These are phyloP conservation scores for Murraya koenigii DNA, from an alignment of 345 rosid species.

Conservation along the genomic window DNA sequence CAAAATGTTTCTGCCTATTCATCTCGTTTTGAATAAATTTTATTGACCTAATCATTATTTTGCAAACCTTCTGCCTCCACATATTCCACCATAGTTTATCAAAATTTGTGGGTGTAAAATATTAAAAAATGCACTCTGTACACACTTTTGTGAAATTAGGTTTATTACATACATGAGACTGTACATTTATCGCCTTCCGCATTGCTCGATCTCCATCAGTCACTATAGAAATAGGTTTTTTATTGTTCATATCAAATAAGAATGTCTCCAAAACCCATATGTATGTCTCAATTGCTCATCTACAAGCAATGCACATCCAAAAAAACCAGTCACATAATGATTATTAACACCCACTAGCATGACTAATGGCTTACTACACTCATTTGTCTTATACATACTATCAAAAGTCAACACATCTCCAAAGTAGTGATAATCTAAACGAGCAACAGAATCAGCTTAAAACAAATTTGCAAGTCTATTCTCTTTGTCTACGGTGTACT, in stretches of 20 bases:
- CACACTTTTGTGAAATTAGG: not conserved
- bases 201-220: not conserved
- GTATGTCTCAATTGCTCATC: not conserved
- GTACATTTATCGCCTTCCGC: not conserved
- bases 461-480: too few species aligned
- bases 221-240: not conserved
- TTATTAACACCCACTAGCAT: not conserved
- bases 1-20: not conserved
- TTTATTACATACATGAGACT: not conserved
- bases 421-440: not conserved
- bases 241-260: not conserved
- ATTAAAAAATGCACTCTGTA: too few species aligned
- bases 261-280: not conserved
- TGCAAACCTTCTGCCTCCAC: not conserved
- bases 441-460: not conserved
- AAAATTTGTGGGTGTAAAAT: not conserved
- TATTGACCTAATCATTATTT: not conserved
- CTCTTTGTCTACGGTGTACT: too few species aligned
- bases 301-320: not conserved
- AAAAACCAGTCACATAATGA: not conserved
- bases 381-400: not conserved
- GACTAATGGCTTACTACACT: not conserved
- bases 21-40: not conserved
- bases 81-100: not conserved
- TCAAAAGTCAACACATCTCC: not conserved